These are phyloP conservation scores for Saprolegnia diclina DNA, from an alignment of 352 stramenopile species.

Conservation along the genomic window DNA sequence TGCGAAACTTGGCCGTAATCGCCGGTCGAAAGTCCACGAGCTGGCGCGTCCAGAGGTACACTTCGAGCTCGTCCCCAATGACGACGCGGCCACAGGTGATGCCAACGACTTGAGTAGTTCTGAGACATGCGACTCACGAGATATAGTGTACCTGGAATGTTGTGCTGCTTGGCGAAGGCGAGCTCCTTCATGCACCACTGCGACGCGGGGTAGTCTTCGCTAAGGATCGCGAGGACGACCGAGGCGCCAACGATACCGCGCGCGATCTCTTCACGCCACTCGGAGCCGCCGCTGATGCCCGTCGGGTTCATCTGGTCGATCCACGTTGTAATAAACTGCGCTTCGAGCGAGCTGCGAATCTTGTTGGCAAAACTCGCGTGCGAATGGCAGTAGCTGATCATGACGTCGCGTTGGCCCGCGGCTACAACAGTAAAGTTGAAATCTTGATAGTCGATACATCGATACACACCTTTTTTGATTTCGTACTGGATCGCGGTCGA, in stretches of 20 bases:
- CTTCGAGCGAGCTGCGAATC: slow-evolving; percentile 60
- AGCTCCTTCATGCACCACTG: slow-evolving; percentile 87
- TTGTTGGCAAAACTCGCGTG: slow-evolving; percentile 58
- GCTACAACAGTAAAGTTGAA: slow-evolving; percentile 23
- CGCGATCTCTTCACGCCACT: slow-evolving; percentile 79
- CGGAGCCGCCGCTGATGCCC: slow-evolving; percentile 66
- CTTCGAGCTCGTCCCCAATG: slow-evolving; percentile 75
- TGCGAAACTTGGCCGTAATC: slow-evolving; percentile 30
- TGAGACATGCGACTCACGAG: background rate
- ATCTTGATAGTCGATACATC: background rate
- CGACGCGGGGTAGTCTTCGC: slow-evolving; percentile 63
- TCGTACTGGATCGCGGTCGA: slow-evolving; percentile 68
- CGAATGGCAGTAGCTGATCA: slow-evolving; percentile 86
- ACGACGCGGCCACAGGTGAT: slow-evolving; percentile 79
- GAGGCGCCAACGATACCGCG: slow-evolving; percentile 66
- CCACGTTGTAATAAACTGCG: slow-evolving; percentile 72
- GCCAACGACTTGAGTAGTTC: slow-evolving; percentile 48
- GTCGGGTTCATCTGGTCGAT: slow-evolving; percentile 81
- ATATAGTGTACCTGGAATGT: slow-evolving; percentile 35
- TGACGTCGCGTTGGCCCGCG: slow-evolving; percentile 71
- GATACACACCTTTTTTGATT: slow-evolving; percentile 57
- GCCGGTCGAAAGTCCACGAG: slow-evolving; percentile 70
- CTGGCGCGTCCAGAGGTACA: slow-evolving; percentile 83
- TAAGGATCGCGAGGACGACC: slow-evolving; percentile 66
- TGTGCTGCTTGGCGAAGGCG: slow-evolving; percentile 80